phyloP scores from a whole-genome alignment of 306 rosid genomes.

The Gynostemma pentaphyllum region DNA sequence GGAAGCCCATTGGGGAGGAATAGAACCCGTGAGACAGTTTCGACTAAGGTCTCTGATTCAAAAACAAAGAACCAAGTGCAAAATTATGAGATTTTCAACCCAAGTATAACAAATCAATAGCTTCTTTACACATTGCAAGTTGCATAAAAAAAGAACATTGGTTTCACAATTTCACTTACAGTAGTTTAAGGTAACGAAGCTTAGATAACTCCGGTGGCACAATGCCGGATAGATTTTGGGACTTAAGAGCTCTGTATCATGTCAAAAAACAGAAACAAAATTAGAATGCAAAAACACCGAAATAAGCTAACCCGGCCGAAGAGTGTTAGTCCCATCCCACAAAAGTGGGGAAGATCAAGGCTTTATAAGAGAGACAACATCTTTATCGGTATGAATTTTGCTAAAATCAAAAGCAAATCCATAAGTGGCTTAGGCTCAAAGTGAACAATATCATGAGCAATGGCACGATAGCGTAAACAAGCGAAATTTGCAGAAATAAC shows the following conservation, averaged over 20 bases:
- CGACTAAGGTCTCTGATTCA: slow-evolving; percentile 75
- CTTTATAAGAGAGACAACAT: too few relatives aligned
- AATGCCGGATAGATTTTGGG: slow-evolving; percentile 60
- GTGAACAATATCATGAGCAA: too few relatives aligned
- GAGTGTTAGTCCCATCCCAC: too few relatives aligned
- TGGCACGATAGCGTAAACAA: too few relatives aligned
- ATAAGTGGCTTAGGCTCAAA: too few relatives aligned
- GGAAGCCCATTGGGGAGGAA: slow-evolving; percentile 67
- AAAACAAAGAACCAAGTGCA: slow-evolving; percentile 3
- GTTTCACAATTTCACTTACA: slow-evolving; percentile 41
- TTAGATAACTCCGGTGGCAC: slow-evolving; percentile 76
- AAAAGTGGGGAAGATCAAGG: too few relatives aligned
- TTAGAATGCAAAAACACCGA: background rate
- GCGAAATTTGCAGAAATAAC: too few relatives aligned
- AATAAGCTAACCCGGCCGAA: background rate
- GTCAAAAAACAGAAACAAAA: background rate
- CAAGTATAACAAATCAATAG: background rate
- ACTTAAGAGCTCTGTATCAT: slow-evolving; percentile 53
- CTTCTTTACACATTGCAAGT: background rate
- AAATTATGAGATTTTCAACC: slow-evolving; percentile 12
- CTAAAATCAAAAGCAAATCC: too few relatives aligned
- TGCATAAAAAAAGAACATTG: too few relatives aligned
- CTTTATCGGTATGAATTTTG: too few relatives aligned
- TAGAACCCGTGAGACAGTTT: slow-evolving; percentile 49
- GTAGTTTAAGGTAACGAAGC: slow-evolving; percentile 41